Percentiles rank a stretch among this genome's conserved stretches.
Evolutionary conservation across 345 rosid genomes (phyloP).

Genomic region (Bruguiera gymnorhiza): DNA sequence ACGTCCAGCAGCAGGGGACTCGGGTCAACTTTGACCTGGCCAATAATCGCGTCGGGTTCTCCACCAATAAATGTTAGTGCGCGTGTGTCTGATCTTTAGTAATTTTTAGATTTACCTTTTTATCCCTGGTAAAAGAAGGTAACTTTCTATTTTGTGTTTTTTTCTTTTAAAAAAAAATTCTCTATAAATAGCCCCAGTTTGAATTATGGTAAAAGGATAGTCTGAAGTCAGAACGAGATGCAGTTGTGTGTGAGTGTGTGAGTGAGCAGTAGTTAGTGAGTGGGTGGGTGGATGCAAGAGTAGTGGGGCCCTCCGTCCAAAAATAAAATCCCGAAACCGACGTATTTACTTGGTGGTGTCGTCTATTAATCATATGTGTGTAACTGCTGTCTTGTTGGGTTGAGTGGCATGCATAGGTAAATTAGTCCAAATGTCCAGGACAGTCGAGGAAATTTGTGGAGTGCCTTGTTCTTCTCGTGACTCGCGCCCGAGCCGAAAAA

Average conservation of each 20-base stretch:
- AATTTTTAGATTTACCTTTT: background rate
- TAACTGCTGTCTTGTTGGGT: no score
- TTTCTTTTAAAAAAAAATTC: background rate
- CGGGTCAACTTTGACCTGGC: conserved; percentile 81
- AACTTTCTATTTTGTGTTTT: background rate
- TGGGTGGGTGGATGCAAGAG: background rate
- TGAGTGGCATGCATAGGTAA: conserved; percentile 6
- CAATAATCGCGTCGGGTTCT: conserved; percentile 56
- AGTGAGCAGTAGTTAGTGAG: background rate
- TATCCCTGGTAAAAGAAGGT: conserved; percentile 1
- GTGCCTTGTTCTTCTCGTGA: no score
- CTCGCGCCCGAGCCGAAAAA: no score
- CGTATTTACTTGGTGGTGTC: background rate
- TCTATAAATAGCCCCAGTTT: background rate
- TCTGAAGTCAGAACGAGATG: no score
- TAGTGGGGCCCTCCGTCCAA: conserved; percentile 1
- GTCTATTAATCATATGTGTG: background rate
- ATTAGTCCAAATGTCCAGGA: background rate
- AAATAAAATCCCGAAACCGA: background rate
- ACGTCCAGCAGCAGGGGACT: conserved; percentile 92
- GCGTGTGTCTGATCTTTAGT: background rate
- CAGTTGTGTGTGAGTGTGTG: background rate
- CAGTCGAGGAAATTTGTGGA: background rate
- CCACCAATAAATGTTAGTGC: conserved; percentile 43
- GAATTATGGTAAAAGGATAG: no score